Conservation (phyloP, 345 rosid genomes). For the Bruguiera parviflora region DNA sequence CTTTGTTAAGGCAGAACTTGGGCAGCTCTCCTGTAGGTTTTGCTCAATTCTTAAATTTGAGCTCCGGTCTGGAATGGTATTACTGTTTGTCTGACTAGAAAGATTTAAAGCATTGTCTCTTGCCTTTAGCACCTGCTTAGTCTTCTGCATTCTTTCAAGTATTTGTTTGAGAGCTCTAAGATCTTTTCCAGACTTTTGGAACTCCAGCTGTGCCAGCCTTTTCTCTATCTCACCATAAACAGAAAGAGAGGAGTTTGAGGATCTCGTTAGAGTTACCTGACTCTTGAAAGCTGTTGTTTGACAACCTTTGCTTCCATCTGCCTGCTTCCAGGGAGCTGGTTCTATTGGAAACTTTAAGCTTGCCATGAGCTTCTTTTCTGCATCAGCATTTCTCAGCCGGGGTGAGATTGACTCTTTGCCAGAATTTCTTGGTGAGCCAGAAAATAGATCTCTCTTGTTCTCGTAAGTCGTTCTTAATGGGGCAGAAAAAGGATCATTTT, state of each 20-base stretch:
- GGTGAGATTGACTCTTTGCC: constrained; percentile 44
- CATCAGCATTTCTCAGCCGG: constrained; percentile 32
- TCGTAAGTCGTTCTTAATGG: constrained; percentile 31
- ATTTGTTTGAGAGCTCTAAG: constrained; percentile 86
- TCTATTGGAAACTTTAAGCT: constrained; percentile 52
- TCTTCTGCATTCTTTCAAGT: constrained; percentile 82
- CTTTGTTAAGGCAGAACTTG: constrained; percentile 35
- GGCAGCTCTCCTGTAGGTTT: constrained; percentile 23
- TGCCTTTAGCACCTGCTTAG: constrained; percentile 39
- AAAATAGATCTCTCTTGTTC: constrained; percentile 33
- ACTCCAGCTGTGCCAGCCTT: constrained; percentile 69
- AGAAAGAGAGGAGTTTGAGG: constrained; percentile 34
- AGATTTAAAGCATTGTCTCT: constrained; percentile 37
- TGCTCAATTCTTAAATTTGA: constrained; percentile 20
- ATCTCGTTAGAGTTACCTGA: constrained; percentile 27
- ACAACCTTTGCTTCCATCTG: constrained; percentile 45
- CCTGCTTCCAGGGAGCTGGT: constrained; percentile 65
- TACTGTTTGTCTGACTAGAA: constrained; percentile 22
- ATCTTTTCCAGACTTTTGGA: constrained; percentile 77
- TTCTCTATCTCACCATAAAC: constrained; percentile 87
- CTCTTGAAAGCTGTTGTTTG: constrained; percentile 34
- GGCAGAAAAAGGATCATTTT: constrained; percentile 24
- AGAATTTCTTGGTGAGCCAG: constrained; percentile 50
- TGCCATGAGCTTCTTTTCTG: constrained; percentile 42
- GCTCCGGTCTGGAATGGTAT: constrained; percentile 30